Evolutionary conservation across 805 yeast genomes (phyloP), one percentile per base, ranked within the genome.

Genomic region (Saccharomyces eubayanus): DNA sequence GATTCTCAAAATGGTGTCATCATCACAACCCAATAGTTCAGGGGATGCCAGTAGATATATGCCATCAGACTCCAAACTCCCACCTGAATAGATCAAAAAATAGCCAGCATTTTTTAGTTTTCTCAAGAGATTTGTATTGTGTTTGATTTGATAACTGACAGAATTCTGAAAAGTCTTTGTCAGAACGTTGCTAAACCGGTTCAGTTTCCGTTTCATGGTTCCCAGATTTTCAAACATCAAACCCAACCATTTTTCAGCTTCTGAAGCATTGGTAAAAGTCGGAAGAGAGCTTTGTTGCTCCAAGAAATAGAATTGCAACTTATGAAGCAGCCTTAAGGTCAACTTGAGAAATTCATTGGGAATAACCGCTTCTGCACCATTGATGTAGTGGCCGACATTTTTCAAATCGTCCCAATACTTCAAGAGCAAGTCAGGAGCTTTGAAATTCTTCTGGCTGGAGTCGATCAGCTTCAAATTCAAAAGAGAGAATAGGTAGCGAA

Each of bases 371-470:
- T 94, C 89, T 29, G 95, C 92, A 5, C 89, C 87, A 46, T 87
- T 90, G 29, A 94, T 78, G 60, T 79, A 84, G 56, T 78, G 80
- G 12, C 97, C 97, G 36, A 89, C 77, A 60, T 83, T 83, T 60
- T 81, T 87, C 59, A 94, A 74, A 60, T 85, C 83, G 30, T 78
- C 77, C 91, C 96, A 94, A 47, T 87, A 87, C 52, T 77, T 80
- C 62, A 89, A 95, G 49, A 94, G 73, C 64, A 87, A 90, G 60
- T 92, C 99, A 0, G 96, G 91, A 62, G 89, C 97, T 63, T 89
- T 89, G 72, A 88, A 87, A 12, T 85, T 79, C 3, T 81, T 76
- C 53, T 81, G 79, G 0, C 90, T 83, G 55, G 90, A 82, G 60
- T 89, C 96, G 49, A 89, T 72, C 50, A 91, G 76, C 67, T 92